These are phyloP conservation scores for Dioscorea zingiberensis DNA, from an alignment of 106 monocot genomes.

Conservation along the genomic window DNA sequence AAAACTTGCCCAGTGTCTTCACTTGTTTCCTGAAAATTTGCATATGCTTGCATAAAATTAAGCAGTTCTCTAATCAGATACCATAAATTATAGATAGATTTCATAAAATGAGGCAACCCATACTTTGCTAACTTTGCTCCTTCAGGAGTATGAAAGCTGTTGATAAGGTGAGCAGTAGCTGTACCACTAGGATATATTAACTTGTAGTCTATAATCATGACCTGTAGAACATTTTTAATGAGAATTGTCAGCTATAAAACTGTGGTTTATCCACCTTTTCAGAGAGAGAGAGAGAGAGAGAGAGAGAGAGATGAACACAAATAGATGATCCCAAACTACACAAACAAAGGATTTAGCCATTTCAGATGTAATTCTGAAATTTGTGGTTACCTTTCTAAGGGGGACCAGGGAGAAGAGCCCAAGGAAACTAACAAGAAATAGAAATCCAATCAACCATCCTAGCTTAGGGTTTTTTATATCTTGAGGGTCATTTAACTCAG, in stretches of 20 bases:
- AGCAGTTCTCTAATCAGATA: too few species aligned
- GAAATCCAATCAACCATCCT: slow-evolving; percentile 54
- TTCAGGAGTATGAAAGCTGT: slow-evolving; percentile 61
- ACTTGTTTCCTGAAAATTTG: slow-evolving; percentile 43
- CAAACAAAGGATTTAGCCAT: not conserved
- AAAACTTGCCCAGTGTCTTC: slow-evolving; percentile 23
- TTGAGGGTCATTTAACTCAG: not conserved
- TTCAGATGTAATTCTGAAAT: not conserved
- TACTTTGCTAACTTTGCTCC: slow-evolving; percentile 51
- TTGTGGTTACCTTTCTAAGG: slow-evolving; percentile 33
- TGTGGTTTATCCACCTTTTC: too few species aligned
- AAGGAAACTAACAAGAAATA: slow-evolving; percentile 53
- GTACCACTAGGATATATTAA: slow-evolving; percentile 58
- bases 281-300: too few species aligned
- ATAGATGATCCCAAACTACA: not conserved
- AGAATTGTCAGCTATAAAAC: too few species aligned
- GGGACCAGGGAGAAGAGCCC: slow-evolving; percentile 53
- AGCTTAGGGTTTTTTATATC: slow-evolving; percentile 41
- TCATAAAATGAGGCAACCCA: not conserved
- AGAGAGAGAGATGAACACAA: not conserved
- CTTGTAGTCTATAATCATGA: slow-evolving; percentile 55
- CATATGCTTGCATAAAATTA: not conserved
- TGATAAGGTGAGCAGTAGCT: slow-evolving; percentile 62
- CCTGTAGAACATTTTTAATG: slow-evolving; percentile 20
- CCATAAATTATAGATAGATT: too few species aligned